Percentiles rank a stretch among this genome's conserved stretches.
Conservation (phyloP, 2,329 filamentous ascomycete genomes). For the Leptographium galeiforme region DNA sequence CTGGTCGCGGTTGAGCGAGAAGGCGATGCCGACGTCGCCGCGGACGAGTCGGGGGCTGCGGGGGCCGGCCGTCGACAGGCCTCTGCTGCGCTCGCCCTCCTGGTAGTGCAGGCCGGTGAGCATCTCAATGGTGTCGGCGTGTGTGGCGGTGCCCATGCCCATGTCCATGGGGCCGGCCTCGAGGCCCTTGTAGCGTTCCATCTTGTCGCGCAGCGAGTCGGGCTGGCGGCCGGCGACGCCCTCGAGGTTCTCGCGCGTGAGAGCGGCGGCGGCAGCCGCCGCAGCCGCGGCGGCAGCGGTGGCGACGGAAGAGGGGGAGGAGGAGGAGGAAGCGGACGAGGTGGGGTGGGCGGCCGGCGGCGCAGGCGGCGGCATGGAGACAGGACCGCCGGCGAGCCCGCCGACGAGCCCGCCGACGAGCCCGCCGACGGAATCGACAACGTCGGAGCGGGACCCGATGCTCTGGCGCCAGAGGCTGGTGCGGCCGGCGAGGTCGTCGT, state of each 20-base stretch:
- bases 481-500: conserved; percentile 44
- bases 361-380: conserved; percentile 5
- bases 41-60: conserved; percentile 68
- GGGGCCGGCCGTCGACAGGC: conserved; percentile 69
- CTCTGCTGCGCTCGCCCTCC: conserved; percentile 76
- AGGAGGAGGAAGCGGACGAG: not conserved
- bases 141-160: conserved; percentile 28
- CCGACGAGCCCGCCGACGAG: conserved; percentile 14
- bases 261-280: conserved; percentile 34
- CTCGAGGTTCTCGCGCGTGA: conserved; percentile 72
- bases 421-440: conserved; percentile 33
- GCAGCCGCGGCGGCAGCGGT: not conserved
- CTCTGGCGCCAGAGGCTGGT: conserved; percentile 15
- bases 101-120: conserved; percentile 78
- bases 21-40: conserved; percentile 76
- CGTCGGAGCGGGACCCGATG: conserved; percentile 25
- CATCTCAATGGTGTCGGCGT: conserved; percentile 84
- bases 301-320: too few relatives aligned
- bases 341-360: not conserved
- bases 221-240: conserved; percentile 52
- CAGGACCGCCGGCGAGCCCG: conserved; percentile 14
- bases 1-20: conserved; percentile 64
- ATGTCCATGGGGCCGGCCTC: not conserved
- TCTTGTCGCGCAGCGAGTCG: conserved; percentile 73
- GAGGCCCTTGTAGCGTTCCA: conserved; percentile 62